phyloP scores from a whole-genome alignment of 192 early-diverging fungal genomes.

The Entophlyctis luteolus region DNA sequence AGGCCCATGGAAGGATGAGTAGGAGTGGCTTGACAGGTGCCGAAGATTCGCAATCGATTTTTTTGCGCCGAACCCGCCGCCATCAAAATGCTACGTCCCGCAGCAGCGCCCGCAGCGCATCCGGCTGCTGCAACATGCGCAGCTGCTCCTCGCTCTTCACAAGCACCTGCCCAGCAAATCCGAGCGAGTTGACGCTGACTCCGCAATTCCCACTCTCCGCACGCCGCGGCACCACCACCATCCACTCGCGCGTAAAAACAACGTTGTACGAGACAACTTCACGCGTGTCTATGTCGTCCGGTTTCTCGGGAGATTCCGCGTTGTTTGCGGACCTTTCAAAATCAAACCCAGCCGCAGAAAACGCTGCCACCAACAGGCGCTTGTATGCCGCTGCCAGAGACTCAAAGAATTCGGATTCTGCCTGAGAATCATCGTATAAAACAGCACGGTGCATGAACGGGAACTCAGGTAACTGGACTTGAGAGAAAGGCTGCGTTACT shows the following conservation, averaged over 20 bases:
- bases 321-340: constrained; percentile 14
- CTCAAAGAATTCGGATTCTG: not conserved
- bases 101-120: constrained; percentile 38
- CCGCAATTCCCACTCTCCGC: constrained; percentile 31
- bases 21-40: too few species aligned
- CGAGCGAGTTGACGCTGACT: constrained; percentile 61
- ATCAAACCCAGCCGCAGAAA: constrained; percentile 19
- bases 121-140: constrained; percentile 35
- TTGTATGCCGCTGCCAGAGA: constrained; percentile 22
- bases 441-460: constrained; percentile 25
- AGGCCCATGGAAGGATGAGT: too few species aligned
- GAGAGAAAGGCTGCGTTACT: not conserved
- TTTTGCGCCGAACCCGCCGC: too few species aligned
- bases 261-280: constrained; percentile 54
- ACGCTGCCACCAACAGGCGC: constrained; percentile 12
- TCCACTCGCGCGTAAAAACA: constrained; percentile 47
- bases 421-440: not conserved
- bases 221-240: constrained; percentile 55
- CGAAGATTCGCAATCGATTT: too few species aligned
- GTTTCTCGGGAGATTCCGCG: not conserved
- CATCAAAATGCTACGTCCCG: constrained; percentile 39
- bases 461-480: not conserved
- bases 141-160: constrained; percentile 49
- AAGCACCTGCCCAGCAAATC: constrained; percentile 61
- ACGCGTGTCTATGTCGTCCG: not conserved